Conservation (phyloP, 257 asterid genomes). For the Cynanchum wilfordii region DNA sequence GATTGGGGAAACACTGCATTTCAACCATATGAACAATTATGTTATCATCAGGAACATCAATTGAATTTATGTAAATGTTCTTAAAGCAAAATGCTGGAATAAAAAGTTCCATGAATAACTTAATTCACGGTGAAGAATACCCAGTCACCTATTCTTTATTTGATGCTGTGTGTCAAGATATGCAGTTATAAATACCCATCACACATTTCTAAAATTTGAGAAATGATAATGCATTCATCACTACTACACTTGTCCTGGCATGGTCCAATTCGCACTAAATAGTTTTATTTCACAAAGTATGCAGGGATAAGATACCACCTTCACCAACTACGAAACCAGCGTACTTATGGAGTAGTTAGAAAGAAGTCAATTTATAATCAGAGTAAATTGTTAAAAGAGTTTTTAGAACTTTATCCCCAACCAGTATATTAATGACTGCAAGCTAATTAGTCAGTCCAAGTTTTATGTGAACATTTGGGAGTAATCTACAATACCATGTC, state of each 20-base stretch:
- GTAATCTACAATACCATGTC: neutral
- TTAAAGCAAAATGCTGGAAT: neutral
- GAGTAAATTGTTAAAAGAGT: too few species aligned
- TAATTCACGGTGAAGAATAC: neutral
- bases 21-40: neutral
- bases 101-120: neutral
- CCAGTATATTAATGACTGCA: neutral
- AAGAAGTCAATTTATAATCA: too few species aligned
- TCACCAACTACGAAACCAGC: too few species aligned
- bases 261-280: neutral
- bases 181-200: neutral
- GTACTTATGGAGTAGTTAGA: too few species aligned
- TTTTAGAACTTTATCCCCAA: too few species aligned
- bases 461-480: neutral
- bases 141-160: neutral
- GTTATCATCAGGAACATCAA: neutral
- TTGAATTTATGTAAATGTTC: neutral
- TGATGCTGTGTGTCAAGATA: neutral
- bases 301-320: neutral
- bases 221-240: neutral
- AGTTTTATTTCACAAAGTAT: neutral
- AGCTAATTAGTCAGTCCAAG: neutral
- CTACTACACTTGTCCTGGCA: neutral
- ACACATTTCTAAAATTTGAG: neutral
- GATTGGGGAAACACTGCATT: slow-evolving; percentile 1